Base-by-base conservation (phyloP, 208 protist species). In the Leishmania lainsoni region DNA sequence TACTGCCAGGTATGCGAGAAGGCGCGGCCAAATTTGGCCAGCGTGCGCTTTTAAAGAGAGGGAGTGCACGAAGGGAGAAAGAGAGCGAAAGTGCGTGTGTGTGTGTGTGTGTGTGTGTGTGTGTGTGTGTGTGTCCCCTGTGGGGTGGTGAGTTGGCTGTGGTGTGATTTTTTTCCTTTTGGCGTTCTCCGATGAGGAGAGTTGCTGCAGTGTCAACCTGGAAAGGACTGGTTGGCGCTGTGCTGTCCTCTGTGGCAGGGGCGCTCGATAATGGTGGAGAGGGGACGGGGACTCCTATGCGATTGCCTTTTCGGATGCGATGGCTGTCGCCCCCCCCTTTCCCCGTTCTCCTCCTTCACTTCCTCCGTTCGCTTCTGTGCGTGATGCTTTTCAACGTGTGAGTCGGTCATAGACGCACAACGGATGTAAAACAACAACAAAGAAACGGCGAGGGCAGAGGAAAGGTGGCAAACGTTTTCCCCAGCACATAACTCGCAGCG, bases 1-100 rank as follows among this genome's bases (percentile, higher is more conserved):
- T 97, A 97, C 87, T 97, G 93, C 71, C 87, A 94, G 61, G 91
- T 93, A 42, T 97, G 93, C 80, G 91, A 97, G 74, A 92, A 92
- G 83, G 93, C 89, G 35, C 76, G 93, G 26, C 93, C 93, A 22
- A 91, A 94, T 65, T 74, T 97, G 26, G 89, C 93, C 16, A 87
- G 81, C 29, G 80, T 96, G 10, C 89, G 91, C 5, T 96, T 96
- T 78, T 96, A 51, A 75, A 3, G 22, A 48, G 32, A n/a, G 12
- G 71, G 48, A 6, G 12, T 0, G 20, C 3, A 12, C 9, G 29
- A 61, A 59, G 26, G n/a, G 8, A n/a, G n/a, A n/a, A 4, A 48
- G n/a, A 48, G n/a, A n/a, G n/a, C 2, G 20, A 14, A 3, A 10
- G 29, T 14, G 61, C 17, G 14, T 16, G 61, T 66, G 59, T 3